phyloP scores from a whole-genome alignment of 805 yeast species.

The Komagataella pastoris region DNA sequence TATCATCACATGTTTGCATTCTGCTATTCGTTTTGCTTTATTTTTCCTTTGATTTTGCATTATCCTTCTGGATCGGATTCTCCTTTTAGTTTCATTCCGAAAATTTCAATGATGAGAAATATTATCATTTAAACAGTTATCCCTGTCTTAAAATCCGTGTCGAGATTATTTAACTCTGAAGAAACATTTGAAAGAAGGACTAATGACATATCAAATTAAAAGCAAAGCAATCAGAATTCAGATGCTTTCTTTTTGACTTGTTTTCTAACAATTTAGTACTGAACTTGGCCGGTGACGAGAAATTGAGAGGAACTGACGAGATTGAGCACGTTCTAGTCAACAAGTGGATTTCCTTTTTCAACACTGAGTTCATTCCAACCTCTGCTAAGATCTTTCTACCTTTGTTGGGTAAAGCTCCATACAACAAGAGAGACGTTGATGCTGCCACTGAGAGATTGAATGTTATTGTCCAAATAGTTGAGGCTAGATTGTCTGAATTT shows the following conservation, averaged over 20 bases:
- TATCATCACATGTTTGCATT: background rate
- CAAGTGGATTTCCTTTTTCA: conserved; percentile 69
- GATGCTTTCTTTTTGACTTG: background rate
- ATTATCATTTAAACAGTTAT: conserved; percentile 51
- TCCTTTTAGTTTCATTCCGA: conserved; percentile 3
- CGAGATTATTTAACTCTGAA: conserved; percentile 8
- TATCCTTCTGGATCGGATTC: background rate
- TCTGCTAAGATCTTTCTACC: conserved; percentile 42
- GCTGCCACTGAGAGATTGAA: conserved; percentile 6
- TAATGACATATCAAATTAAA: conserved; percentile 29
- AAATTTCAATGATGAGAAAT: conserved; percentile 38
- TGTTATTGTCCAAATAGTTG: conserved; percentile 8
- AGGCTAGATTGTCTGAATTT: conserved; percentile 24
- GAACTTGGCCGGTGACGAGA: conserved; percentile 37
- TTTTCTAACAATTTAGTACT: background rate
- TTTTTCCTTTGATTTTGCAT: background rate
- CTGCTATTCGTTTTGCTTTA: background rate
- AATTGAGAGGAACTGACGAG: conserved; percentile 12
- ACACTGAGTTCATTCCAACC: conserved; percentile 45
- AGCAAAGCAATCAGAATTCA: background rate
- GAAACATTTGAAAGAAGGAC: conserved; percentile 55
- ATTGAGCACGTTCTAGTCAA: conserved; percentile 45
- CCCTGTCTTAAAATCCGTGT: conserved; percentile 51
- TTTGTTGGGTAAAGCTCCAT: conserved; percentile 51
- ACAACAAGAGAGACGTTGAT: conserved; percentile 53